Base-by-base conservation (phyloP, 2,329 filamentous ascomycete species). In the Scytalidium sp. region DNA sequence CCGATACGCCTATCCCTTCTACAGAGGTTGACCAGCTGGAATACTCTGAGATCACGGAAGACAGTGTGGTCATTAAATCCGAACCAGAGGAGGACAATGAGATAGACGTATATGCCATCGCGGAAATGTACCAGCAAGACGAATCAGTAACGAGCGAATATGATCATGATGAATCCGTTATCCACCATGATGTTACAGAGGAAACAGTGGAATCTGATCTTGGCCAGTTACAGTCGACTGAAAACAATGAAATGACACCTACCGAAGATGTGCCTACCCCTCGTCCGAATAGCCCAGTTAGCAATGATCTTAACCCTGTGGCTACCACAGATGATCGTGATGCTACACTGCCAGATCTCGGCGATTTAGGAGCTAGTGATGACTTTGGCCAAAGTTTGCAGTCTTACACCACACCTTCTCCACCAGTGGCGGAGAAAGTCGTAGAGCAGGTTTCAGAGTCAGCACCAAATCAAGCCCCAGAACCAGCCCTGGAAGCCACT, bases 1-100 rank as follows among this genome's bases (percentile, higher is more conserved):
- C 93, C 6, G 93, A 97, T 66, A 81, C 94, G 39, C 89, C 93
- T 0, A 90, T 97, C 58, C 92, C 90, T 19, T 95, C 90, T 29
- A 86, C 90, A 13, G 93, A 97, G 68, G 84, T 56, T 68, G 65
- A 13, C 81, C 79, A 2, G 36, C 65, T 83, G 40, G 76, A 79
- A n/a, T 79, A 83, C 32, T 36, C 32, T 29, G 68, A 70, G 8
- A 66, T 75, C 11, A 69, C 74, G 41, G 70, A 78, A 36, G 74
- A 74, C 20, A 76, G 78, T 40, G 78, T 87, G 47, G 76, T 87
- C 43, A 84, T 92, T 62, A 89, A 87, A 59, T 75, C 83, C 39
- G 78, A 86, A 61, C 73, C 75, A 19, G 80, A 85, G 20, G 79
- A 85, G 42, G 45, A 47, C n/a, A 75, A 80, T 22, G 77, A 80